These are phyloP conservation scores for Steccherinum ochraceum DNA, from an alignment of 768 basidiomycete genomes.

Conservation along the genomic window DNA sequence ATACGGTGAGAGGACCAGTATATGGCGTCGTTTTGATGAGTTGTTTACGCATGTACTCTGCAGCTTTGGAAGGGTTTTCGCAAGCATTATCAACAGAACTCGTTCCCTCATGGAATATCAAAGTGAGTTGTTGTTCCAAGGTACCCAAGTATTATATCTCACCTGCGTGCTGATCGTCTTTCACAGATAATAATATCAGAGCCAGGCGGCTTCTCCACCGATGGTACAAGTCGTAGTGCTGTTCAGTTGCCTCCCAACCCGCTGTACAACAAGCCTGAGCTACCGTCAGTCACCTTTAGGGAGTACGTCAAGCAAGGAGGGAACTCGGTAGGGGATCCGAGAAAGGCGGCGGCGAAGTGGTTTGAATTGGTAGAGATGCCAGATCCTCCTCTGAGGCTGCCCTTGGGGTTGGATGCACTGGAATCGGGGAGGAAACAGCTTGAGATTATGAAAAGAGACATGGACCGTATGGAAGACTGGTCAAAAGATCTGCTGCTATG, in stretches of 20 bases:
- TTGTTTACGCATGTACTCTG: background rate
- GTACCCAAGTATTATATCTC: too few species aligned
- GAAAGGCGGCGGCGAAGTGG: slow-evolving; percentile 6
- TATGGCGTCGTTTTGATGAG: slow-evolving; percentile 11
- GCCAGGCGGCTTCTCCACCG: slow-evolving; percentile 7
- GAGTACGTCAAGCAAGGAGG: background rate
- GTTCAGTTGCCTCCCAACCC: background rate
- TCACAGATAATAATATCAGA: slow-evolving; percentile 4
- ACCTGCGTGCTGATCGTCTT: too few species aligned
- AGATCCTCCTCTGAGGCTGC: slow-evolving; percentile 3
- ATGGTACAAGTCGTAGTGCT: background rate
- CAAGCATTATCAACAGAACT: slow-evolving; percentile 24
- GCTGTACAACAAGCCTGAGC: background rate
- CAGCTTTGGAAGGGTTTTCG: slow-evolving; percentile 28
- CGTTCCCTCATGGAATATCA: slow-evolving; percentile 31
- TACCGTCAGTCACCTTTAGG: background rate
- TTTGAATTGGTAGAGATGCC: slow-evolving; percentile 1
- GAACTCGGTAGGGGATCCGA: background rate
- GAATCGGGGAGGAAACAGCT: slow-evolving; percentile 1
- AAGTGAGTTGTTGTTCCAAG: slow-evolving; percentile 14
- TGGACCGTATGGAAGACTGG: slow-evolving; percentile 9
- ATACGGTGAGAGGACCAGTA: too few species aligned
- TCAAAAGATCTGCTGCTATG: background rate
- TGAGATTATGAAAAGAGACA: slow-evolving; percentile 1
- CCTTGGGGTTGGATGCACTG: slow-evolving; percentile 7